These are phyloP conservation scores for Ceratobasidium sp. DNA, from an alignment of 1,284 basidiomycete species.

Conservation along the genomic window DNA sequence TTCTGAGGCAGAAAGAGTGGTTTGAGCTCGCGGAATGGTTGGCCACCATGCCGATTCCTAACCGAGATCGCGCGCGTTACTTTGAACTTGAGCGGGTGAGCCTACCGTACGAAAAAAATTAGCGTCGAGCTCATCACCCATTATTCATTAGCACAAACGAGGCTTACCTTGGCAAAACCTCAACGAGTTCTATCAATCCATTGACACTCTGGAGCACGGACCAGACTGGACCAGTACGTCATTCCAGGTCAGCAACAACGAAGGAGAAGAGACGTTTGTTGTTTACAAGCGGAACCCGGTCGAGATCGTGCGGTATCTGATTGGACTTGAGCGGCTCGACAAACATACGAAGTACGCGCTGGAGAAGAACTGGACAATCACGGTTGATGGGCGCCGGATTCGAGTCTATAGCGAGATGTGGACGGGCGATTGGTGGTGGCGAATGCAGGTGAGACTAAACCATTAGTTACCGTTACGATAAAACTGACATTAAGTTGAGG, in stretches of 20 bases:
- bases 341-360: conserved; percentile 31
- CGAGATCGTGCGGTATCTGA: conserved; percentile 51
- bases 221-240: conserved; percentile 48
- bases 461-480: not conserved
- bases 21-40: conserved; percentile 1
- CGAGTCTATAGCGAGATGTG: conserved; percentile 22
- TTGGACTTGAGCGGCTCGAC: conserved; percentile 30
- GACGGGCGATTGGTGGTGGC: conserved; percentile 41
- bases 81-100: conserved; percentile 8
- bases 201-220: conserved; percentile 49
- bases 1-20: not conserved
- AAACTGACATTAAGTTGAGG: not conserved
- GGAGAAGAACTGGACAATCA: not conserved
- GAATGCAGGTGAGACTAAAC: not conserved
- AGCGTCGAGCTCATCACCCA: too few relatives aligned
- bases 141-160: not conserved
- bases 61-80: not conserved
- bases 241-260: conserved; percentile 48
- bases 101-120: not conserved
- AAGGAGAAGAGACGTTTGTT: conserved; percentile 49
- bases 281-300: conserved; percentile 53
- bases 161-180: conserved; percentile 47
- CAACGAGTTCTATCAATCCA: conserved; percentile 44
- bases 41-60: not conserved
- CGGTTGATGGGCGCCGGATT: not conserved